A percentile compares a stretch with the other conserved stretches of the same genome.
phyloP scores from a whole-genome alignment of 768 basidiomycete species.

The Boletus eberwhitei region DNA sequence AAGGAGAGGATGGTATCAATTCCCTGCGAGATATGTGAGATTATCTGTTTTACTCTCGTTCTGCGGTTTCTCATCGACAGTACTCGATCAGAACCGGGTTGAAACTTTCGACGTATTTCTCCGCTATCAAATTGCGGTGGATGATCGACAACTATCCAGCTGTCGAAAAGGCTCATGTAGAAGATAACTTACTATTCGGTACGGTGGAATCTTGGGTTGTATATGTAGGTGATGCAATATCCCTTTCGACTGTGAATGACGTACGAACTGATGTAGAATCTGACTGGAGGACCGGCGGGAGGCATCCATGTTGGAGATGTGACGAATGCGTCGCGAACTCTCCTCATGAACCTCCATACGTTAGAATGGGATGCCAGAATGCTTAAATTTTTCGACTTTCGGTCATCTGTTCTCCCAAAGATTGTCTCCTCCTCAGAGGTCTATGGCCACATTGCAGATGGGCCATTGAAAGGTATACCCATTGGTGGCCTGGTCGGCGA shows the following conservation, averaged over 20 bases:
- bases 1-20: conserved; percentile 65
- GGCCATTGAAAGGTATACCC: conserved; percentile 68
- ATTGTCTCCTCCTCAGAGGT: conserved; percentile 91
- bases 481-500: conserved; percentile 97
- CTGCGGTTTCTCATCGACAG: neutral
- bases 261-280: conserved; percentile 48
- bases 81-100: conserved; percentile 68
- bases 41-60: conserved; percentile 5
- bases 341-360: conserved; percentile 80
- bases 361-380: conserved; percentile 82
- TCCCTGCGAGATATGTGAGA: conserved; percentile 65
- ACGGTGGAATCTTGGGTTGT: conserved; percentile 97
- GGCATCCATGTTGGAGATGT: conserved; percentile 86
- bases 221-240: conserved; percentile 54
- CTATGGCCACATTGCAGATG: conserved; percentile 73
- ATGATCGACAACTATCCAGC: conserved; percentile 85
- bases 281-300: conserved; percentile 70
- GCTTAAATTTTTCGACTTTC: conserved; percentile 83
- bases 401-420: conserved; percentile 72
- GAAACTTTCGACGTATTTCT: conserved; percentile 97
- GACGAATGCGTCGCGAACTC: conserved; percentile 94
- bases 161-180: conserved; percentile 73
- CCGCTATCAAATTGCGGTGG: conserved; percentile 94
- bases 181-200: conserved; percentile 83
- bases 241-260: neutral